Percentiles rank a stretch among this genome's conserved stretches.
phyloP scores from a whole-genome alignment of 2,329 filamentous ascomycete genomes.

The Fusarium sp. region DNA sequence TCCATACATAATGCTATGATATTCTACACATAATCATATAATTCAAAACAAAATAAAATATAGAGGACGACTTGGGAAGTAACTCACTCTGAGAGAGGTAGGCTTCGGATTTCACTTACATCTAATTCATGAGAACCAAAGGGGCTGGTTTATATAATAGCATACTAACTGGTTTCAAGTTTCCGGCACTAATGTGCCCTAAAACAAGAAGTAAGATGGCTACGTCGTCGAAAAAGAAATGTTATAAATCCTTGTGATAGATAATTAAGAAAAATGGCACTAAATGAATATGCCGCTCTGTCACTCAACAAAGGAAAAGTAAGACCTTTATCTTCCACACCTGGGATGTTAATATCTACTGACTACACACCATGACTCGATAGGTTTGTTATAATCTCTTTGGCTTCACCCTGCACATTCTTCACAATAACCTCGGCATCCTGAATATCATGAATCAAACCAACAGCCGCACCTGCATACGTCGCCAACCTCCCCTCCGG shows the following conservation, averaged over 20 bases:
- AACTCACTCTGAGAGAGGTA: no score
- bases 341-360: not conserved
- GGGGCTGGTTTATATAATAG: not conserved
- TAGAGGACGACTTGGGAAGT: no score
- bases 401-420: conserved; percentile 50
- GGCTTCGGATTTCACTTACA: no score
- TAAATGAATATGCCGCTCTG: not conserved
- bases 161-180: not conserved
- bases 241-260: not conserved
- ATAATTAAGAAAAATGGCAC: not conserved
- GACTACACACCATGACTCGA: not conserved
- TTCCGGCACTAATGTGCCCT: not conserved
- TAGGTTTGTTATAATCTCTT: conserved; percentile 14
- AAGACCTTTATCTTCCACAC: no score
- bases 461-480: conserved; percentile 63
- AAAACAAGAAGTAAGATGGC: not conserved
- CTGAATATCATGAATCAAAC: conserved; percentile 58
- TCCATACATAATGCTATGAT: no score
- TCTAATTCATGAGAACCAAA: no score
- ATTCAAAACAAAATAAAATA: no score
- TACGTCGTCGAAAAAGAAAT: not conserved
- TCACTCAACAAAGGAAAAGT: not conserved
- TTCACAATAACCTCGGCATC: conserved; percentile 57
- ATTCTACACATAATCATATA: no score
- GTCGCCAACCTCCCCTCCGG: conserved; percentile 63